Evolutionary conservation across 208 protist genomes (phyloP).

Genomic region (Lotmaria passim): DNA sequence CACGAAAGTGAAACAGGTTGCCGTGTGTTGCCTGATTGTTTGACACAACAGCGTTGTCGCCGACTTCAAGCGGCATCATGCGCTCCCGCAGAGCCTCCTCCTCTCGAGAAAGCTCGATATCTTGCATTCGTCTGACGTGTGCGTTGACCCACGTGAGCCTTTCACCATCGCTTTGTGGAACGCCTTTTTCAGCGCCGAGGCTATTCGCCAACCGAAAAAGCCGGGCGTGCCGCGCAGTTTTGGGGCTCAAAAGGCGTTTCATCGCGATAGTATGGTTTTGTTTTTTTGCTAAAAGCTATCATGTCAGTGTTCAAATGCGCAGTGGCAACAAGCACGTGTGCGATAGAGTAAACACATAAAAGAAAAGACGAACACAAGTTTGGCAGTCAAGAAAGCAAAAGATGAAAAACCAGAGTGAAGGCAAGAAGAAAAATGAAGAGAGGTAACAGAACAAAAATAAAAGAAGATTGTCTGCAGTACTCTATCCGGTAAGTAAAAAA

Average conservation of each 20-base stretch:
- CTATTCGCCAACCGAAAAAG: conserved; percentile 71
- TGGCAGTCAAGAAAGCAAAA: conserved; percentile 4
- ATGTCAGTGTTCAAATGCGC: too few species aligned
- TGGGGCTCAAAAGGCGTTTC: conserved; percentile 86
- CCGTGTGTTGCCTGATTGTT: conserved; percentile 80
- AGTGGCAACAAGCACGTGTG: too few species aligned
- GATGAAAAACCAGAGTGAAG: too few species aligned
- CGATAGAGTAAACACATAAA: too few species aligned
- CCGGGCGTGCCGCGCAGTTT: conserved; percentile 90
- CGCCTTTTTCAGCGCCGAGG: conserved; percentile 32
- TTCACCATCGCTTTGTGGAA: conserved; percentile 78
- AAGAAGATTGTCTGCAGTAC: too few species aligned
- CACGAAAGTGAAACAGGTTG: conserved; percentile 90
- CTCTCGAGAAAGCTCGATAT: conserved; percentile 72
- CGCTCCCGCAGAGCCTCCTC: conserved; percentile 75
- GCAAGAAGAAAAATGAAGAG: not conserved
- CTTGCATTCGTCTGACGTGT: conserved; percentile 70
- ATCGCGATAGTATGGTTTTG: too few species aligned
- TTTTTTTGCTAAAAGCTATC: too few species aligned
- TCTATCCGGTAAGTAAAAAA: too few species aligned
- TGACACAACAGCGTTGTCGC: conserved; percentile 62
- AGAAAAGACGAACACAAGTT: too few species aligned
- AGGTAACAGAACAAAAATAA: too few species aligned
- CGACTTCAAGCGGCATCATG: conserved; percentile 69
- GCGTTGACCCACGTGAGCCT: conserved; percentile 83